These are phyloP conservation scores for Mycena rosella DNA, from an alignment of 768 basidiomycete genomes.

Conservation along the genomic window DNA sequence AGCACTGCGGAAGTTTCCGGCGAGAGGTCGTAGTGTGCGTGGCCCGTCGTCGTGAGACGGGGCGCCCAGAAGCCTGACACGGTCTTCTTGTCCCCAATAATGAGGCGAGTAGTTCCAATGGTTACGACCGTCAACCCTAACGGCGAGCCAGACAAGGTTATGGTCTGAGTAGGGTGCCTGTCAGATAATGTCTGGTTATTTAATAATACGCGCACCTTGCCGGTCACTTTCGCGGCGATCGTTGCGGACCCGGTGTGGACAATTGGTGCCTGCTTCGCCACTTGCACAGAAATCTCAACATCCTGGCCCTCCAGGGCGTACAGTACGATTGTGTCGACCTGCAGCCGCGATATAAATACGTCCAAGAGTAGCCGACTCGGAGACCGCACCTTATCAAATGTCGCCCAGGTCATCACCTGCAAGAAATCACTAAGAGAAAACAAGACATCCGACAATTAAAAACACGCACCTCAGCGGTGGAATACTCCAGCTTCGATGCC, in stretches of 20 bases:
- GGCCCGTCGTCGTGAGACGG: constrained; percentile 49
- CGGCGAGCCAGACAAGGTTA: constrained; percentile 45
- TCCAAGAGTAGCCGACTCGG: neutral
- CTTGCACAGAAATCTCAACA: constrained; percentile 46
- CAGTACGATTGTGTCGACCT: constrained; percentile 51
- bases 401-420: constrained; percentile 56
- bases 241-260: constrained; percentile 38
- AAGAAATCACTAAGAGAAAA: too few species aligned
- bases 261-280: constrained; percentile 31
- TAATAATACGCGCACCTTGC: constrained; percentile 30
- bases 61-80: constrained; percentile 75
- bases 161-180: neutral
- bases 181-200: neutral
- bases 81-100: constrained; percentile 69
- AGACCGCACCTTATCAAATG: constrained; percentile 46
- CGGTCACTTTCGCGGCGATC: constrained; percentile 36
- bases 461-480: constrained; percentile 67
- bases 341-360: neutral
- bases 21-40: constrained; percentile 45
- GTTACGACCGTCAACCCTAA: constrained; percentile 53
- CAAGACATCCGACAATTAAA: neutral
- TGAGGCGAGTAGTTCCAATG: constrained; percentile 61
- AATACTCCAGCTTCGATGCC: constrained; percentile 63
- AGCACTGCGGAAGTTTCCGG: constrained; percentile 47
- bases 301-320: constrained; percentile 55